These are phyloP conservation scores for Aspergillus leporis DNA, from an alignment of 495 filamentous ascomycete species.

Conservation along the genomic window DNA sequence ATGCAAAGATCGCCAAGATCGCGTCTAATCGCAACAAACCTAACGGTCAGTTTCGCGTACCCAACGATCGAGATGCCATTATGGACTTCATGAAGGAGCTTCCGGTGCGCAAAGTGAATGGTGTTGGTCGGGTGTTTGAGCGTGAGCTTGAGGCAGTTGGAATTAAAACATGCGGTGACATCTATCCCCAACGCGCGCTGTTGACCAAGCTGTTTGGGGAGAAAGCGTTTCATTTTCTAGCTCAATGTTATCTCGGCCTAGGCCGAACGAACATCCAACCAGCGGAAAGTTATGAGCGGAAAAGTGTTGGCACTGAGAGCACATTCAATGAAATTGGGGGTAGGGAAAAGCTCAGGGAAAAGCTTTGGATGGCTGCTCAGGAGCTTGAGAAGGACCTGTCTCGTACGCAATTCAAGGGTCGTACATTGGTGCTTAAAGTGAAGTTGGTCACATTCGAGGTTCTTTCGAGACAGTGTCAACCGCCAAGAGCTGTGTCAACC, in stretches of 20 bases:
- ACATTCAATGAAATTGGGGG: slow-evolving; percentile 84
- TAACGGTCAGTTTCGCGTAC: slow-evolving; percentile 83
- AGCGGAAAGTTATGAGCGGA: slow-evolving; percentile 85
- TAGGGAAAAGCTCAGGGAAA: slow-evolving; percentile 67
- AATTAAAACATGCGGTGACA: slow-evolving; percentile 86
- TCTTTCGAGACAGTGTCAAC: slow-evolving; percentile 74
- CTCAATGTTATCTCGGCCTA: slow-evolving; percentile 80
- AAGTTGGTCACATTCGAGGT: slow-evolving; percentile 96
- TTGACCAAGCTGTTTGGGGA: slow-evolving; percentile 81
- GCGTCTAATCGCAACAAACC: slow-evolving; percentile 94
- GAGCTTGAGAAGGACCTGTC: slow-evolving; percentile 86
- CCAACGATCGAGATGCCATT: slow-evolving; percentile 68
- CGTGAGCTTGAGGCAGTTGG: slow-evolving; percentile 87
- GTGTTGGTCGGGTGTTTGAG: slow-evolving; percentile 90
- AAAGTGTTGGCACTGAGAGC: slow-evolving; percentile 90
- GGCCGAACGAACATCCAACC: slow-evolving; percentile 88
- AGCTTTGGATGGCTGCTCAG: slow-evolving; percentile 75
- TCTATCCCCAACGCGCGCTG: slow-evolving; percentile 72
- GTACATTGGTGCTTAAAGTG: slow-evolving; percentile 87
- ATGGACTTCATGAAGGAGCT: slow-evolving; percentile 83
- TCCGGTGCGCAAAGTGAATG: slow-evolving; percentile 88
- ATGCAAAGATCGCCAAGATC: slow-evolving; percentile 92
- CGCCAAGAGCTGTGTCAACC: slow-evolving; percentile 66
- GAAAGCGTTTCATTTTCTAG: slow-evolving; percentile 84
- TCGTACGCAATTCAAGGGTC: slow-evolving; percentile 80